Evolutionary conservation across 768 basidiomycete genomes (phyloP), one percentile per base, ranked within the genome.

Genomic region (Leccinum disarticulatum): DNA sequence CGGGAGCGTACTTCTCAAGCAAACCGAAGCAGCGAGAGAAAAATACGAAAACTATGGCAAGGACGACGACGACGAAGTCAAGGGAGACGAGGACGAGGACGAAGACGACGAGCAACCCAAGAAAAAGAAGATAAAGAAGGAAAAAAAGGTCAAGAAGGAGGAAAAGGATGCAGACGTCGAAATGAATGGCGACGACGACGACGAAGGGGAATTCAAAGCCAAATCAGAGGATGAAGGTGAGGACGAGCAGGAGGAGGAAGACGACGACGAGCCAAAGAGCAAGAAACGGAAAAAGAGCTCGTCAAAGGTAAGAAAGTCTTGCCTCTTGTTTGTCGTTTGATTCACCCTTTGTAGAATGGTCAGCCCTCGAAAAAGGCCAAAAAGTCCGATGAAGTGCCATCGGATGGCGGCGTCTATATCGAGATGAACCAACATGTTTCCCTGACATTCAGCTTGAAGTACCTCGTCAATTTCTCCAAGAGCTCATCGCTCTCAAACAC

Each of bases 381-480:
- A 69, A 84, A 83, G 61, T 73, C 73, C 0, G 82, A 81, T 8
- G 85, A 86, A 19, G 81, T 83, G 3, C 83, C 84, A 4, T 74
- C 78, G 3, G 76, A 77, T 13, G 84, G 80, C 50, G 80, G 78
- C n/a, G 88, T 96, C 52, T 73, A 77, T 61, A 90, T 97, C 70
- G 85, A 91, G 75, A 90, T 97, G 83, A 92, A 93, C 70, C 87
- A 90, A 71, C 86, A 91, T 63, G 96, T 99, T 62, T 84, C 87
- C 47, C 80, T 98, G 52, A 98, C 95, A 1, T 98, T 98, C 80
- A 94, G 92, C 33, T 80, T 98, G 67, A 98, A 98, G 75, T 99
- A 98, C 76, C 87, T 98, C 30, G 88, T 91, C 74, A 98, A 97
- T 78, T 98, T 99, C 69, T 86, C 93, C 55, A 98, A 97, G 82